A percentile compares a stretch with the other conserved stretches of the same genome.
phyloP scores from a whole-genome alignment of 2,329 filamentous ascomycete genomes.

The Atkinsonella texensis region DNA sequence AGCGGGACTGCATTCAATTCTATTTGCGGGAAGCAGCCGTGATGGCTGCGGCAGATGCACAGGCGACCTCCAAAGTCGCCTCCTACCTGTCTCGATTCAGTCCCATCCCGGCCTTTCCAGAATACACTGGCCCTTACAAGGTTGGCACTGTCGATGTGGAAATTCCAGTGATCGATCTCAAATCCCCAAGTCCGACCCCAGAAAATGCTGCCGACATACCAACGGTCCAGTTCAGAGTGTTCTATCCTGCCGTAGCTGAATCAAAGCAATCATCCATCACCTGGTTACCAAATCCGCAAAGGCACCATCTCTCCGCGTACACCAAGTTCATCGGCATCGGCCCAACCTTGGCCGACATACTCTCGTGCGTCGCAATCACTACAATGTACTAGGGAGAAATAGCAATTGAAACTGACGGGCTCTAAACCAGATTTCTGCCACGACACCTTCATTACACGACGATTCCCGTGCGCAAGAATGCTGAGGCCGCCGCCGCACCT shows the following conservation, averaged over 20 bases:
- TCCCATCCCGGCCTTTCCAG: slow-evolving; percentile 59
- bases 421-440: slow-evolving; percentile 44
- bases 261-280: slow-evolving; percentile 47
- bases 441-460: slow-evolving; percentile 61
- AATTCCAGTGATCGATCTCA: slow-evolving; percentile 52
- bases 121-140: slow-evolving; percentile 65
- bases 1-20: not conserved
- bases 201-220: slow-evolving; percentile 45
- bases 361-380: slow-evolving; percentile 37
- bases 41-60: slow-evolving; percentile 11
- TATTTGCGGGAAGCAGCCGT: not conserved
- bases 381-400: not conserved
- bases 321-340: slow-evolving; percentile 62
- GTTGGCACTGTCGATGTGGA: slow-evolving; percentile 75
- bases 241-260: slow-evolving; percentile 56
- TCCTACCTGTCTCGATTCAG: slow-evolving; percentile 44
- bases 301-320: slow-evolving; percentile 63
- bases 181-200: slow-evolving; percentile 40
- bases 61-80: slow-evolving; percentile 26
- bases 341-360: slow-evolving; percentile 41
- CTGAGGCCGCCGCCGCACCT: slow-evolving; percentile 46
- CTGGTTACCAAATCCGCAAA: slow-evolving; percentile 70
- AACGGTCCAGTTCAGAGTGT: slow-evolving; percentile 71
- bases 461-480: slow-evolving; percentile 63
- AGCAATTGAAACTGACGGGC: not conserved